Conservation (phyloP, 148 eudicot genomes). For the Vaccinium darrowii region DNA sequence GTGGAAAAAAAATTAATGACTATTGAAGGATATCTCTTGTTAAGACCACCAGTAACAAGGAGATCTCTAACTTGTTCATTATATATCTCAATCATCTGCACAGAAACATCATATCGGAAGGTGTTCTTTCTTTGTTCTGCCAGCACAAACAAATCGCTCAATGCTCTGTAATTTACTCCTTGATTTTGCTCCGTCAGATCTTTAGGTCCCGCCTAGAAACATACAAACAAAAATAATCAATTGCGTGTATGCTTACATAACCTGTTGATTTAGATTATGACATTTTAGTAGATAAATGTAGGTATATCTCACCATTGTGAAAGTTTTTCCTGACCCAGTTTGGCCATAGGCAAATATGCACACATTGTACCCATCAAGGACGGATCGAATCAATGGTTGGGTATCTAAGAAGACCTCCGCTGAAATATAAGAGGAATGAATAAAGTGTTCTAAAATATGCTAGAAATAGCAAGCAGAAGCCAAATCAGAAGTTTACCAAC, state of each 20-base stretch:
- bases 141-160: constrained; percentile 76
- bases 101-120: constrained; percentile 84
- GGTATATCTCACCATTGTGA: constrained; percentile 66
- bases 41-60: constrained; percentile 67
- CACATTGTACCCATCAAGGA: constrained; percentile 95
- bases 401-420: constrained; percentile 91
- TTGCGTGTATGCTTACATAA: constrained; percentile 10
- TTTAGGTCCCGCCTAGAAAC: constrained; percentile 74
- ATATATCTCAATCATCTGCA: constrained; percentile 97
- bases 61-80: constrained; percentile 99
- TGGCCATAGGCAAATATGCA: constrained; percentile 98
- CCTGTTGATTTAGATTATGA: neutral
- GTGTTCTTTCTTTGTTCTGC: constrained; percentile 78
- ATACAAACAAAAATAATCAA: constrained; percentile 10
- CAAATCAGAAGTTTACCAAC: constrained; percentile 35
- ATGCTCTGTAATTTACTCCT: constrained; percentile 94
- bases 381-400: constrained; percentile 84
- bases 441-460: constrained; percentile 17
- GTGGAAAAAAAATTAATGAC: neutral
- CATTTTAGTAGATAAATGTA: neutral
- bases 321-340: constrained; percentile 97
- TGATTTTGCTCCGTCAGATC: constrained; percentile 78
- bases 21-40: constrained; percentile 85
- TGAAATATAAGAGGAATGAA: constrained; percentile 30
- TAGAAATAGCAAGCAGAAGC: neutral